A percentile compares a stretch with the other conserved stretches of the same genome.
Conservation (phyloP, 2,329 filamentous ascomycete genomes). For the Neurospora sp. region DNA sequence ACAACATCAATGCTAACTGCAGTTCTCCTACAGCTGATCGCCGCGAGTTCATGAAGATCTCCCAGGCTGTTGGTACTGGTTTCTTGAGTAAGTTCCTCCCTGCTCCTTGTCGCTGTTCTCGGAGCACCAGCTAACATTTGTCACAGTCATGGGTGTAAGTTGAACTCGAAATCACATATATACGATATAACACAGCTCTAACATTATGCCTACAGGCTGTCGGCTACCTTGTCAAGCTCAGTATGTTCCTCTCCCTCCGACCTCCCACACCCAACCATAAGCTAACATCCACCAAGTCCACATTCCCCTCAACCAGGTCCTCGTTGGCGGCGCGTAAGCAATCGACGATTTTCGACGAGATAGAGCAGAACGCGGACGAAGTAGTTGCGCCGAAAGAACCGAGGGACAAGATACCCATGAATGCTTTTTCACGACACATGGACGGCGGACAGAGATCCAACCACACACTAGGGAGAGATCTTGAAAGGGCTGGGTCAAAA, state of each 20-base stretch:
- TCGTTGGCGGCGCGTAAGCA: constrained; percentile 53
- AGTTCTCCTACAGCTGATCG: constrained; percentile 17
- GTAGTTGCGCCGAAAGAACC: not conserved
- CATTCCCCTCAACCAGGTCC: constrained; percentile 61
- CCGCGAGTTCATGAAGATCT: constrained; percentile 42
- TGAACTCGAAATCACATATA: not conserved
- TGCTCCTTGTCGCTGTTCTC: not conserved
- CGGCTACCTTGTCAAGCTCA: constrained; percentile 62
- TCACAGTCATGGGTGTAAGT: constrained; percentile 45
- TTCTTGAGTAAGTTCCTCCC: constrained; percentile 37
- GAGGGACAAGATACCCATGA: not conserved
- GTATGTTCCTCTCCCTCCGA: constrained; percentile 25
- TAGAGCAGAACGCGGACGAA: not conserved
- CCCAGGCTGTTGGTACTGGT: constrained; percentile 53
- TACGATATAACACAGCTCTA: not conserved
- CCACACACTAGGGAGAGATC: not conserved
- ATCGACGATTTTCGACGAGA: not conserved
- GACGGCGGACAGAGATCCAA: not conserved
- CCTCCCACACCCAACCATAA: not conserved
- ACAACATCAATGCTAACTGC: constrained; percentile 5
- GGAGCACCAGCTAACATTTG: constrained; percentile 3
- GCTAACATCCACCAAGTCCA: constrained; percentile 37
- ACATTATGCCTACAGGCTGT: constrained; percentile 32
- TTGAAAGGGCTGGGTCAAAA: not conserved
- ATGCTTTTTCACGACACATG: not conserved